These are phyloP conservation scores for Fusarium tanahbumbuense DNA, from an alignment of 2,329 filamentous ascomycete genomes.

Conservation along the genomic window DNA sequence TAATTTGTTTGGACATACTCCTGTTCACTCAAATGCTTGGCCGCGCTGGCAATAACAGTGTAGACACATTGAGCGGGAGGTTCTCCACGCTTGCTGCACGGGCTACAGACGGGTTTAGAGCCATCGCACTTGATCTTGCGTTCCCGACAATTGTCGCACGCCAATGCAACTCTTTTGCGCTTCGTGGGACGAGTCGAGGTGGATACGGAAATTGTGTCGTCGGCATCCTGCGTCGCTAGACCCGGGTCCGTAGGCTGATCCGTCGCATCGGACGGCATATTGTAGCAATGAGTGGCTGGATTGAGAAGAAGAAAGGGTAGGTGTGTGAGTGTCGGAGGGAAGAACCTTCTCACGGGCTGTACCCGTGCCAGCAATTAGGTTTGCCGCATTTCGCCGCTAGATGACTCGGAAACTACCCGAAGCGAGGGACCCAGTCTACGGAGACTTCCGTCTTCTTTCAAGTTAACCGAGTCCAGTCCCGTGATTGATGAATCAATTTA, in stretches of 20 bases:
- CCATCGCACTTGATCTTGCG: constrained; percentile 19
- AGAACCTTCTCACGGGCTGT: constrained; percentile 5
- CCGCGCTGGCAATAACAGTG: not conserved
- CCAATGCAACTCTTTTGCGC: constrained; percentile 11
- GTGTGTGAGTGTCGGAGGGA: not conserved
- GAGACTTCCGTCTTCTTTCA: not conserved
- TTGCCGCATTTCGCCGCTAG: not conserved
- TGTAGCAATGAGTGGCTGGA: not conserved
- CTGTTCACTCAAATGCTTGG: not conserved
- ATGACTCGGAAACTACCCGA: constrained; percentile 1
- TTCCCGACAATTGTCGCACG: constrained; percentile 12
- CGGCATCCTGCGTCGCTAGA: not conserved
- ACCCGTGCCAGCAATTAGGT: not conserved
- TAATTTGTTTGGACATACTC: not conserved
- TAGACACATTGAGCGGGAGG: not conserved
- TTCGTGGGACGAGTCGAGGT: not conserved
- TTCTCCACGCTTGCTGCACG: constrained; percentile 7
- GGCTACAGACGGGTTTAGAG: constrained; percentile 1
- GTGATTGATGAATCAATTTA: not conserved
- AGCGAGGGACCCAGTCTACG: rapidly evolving
- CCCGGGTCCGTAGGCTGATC: not conserved
- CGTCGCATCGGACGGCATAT: not conserved
- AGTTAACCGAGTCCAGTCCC: not conserved
- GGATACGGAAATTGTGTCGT: not conserved
- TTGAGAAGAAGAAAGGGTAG: not conserved